These are phyloP conservation scores for Pachysandra terminalis DNA, from an alignment of 164 flowering plant genomes.

Conservation along the genomic window DNA sequence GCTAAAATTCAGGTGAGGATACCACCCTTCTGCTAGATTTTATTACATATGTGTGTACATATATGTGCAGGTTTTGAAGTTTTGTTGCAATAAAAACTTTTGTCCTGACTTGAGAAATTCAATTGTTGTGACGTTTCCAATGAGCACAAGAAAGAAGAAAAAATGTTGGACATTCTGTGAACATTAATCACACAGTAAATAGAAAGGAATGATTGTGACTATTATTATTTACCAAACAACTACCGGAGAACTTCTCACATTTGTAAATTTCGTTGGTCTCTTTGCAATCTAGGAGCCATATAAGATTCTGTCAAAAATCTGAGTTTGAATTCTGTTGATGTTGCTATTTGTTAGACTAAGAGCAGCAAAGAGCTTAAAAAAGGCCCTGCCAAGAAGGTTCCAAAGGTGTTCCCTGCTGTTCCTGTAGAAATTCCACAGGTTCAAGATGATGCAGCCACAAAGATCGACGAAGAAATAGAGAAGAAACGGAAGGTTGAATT, in stretches of 20 bases:
- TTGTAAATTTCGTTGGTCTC: no score
- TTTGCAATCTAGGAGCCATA: no score
- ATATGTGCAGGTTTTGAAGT: not conserved
- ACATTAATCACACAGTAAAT: not conserved
- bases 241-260: no score
- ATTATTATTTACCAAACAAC: not conserved
- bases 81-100: not conserved
- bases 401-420: constrained; percentile 37
- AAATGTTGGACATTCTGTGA: not conserved
- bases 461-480: constrained; percentile 16
- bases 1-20: constrained; percentile 48
- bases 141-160: not conserved
- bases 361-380: constrained; percentile 35
- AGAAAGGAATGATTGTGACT: not conserved
- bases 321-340: constrained; percentile 6
- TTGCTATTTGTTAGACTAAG: constrained; percentile 32
- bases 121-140: not conserved
- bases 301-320: constrained; percentile 1
- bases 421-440: constrained; percentile 15
- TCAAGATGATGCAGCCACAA: constrained; percentile 21
- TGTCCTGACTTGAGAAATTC: not conserved
- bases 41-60: not conserved
- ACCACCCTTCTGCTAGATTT: not conserved
- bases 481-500: constrained; percentile 16
- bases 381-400: constrained; percentile 24